phyloP scores from a whole-genome alignment of 768 basidiomycete species.

The Russula sp. region DNA sequence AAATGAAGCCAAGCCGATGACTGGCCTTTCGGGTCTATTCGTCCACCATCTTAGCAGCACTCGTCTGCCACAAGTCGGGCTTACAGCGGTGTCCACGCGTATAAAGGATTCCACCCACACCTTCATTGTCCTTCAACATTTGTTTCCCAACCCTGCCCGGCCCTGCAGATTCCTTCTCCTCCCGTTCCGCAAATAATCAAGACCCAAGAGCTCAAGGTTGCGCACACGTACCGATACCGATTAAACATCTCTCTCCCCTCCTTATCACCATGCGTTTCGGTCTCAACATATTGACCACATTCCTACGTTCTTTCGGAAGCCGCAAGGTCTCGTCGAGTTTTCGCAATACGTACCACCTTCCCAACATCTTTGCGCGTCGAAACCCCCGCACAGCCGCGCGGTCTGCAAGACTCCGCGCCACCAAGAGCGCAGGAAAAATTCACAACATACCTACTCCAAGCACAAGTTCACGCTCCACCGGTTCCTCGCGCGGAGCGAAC shows the following conservation, averaged over 20 bases:
- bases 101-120: neutral
- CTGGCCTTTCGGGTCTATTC: too few species aligned
- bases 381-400: constrained; percentile 6
- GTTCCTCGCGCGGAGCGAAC: neutral
- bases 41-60: neutral
- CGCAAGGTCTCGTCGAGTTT: constrained; percentile 7
- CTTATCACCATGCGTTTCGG: neutral
- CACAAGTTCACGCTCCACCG: neutral
- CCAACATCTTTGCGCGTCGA: constrained; percentile 8
- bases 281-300: neutral
- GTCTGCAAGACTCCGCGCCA: constrained; percentile 5
- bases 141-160: neutral
- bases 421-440: neutral
- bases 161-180: neutral
- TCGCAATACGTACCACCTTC: constrained; percentile 10
- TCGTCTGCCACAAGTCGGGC: neutral
- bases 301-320: neutral
- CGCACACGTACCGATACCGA: neutral
- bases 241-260: neutral
- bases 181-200: too few species aligned
- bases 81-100: neutral
- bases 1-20: too few species aligned
- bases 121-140: neutral
- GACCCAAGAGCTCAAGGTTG: neutral
- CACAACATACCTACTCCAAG: neutral